Percentiles rank a stretch among this genome's conserved stretches.
These are phyloP conservation scores for Eutrema salsugineum DNA, from an alignment of 441 rosid species.

Conservation along the genomic window DNA sequence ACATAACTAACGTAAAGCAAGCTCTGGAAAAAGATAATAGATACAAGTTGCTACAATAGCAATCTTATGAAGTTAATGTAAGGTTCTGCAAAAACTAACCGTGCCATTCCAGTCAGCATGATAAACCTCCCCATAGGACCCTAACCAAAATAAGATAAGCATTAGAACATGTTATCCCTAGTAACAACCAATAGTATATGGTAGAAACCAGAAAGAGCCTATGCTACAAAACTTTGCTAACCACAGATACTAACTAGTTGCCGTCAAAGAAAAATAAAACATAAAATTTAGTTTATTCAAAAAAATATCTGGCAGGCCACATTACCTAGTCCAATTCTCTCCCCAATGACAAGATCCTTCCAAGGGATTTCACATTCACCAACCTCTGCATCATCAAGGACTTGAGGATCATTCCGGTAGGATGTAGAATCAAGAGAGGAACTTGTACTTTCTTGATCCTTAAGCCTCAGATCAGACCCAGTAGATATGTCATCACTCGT, in stretches of 20 bases:
- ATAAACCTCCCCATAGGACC: constrained; percentile 99
- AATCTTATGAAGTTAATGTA: constrained; percentile 8
- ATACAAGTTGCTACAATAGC: not conserved
- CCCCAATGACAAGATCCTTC: constrained; percentile 95
- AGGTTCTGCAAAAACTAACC: constrained; percentile 50
- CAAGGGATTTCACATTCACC: constrained; percentile 96
- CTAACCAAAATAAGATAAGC: constrained; percentile 42
- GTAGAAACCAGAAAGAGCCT: not conserved
- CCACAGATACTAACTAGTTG: not conserved
- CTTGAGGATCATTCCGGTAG: constrained; percentile 48
- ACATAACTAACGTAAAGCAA: not conserved
- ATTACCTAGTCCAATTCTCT: constrained; percentile 98
- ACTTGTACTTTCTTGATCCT: constrained; percentile 68
- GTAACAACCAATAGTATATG: not conserved
- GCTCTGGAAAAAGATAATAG: not conserved
- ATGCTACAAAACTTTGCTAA: not conserved
- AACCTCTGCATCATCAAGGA: constrained; percentile 89
- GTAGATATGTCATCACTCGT: constrained; percentile 49
- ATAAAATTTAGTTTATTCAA: not conserved
- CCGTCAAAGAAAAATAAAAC: not conserved
- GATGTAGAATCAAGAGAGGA: constrained; percentile 56
- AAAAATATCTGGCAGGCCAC: constrained; percentile 13
- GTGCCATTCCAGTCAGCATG: constrained; percentile 98
- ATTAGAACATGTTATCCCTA: constrained; percentile 12
- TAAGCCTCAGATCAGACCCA: constrained; percentile 48